Percentiles rank a stretch among this genome's conserved stretches.
phyloP scores from a whole-genome alignment of 2,329 filamentous ascomycete species.

The Didymella lethalis region DNA sequence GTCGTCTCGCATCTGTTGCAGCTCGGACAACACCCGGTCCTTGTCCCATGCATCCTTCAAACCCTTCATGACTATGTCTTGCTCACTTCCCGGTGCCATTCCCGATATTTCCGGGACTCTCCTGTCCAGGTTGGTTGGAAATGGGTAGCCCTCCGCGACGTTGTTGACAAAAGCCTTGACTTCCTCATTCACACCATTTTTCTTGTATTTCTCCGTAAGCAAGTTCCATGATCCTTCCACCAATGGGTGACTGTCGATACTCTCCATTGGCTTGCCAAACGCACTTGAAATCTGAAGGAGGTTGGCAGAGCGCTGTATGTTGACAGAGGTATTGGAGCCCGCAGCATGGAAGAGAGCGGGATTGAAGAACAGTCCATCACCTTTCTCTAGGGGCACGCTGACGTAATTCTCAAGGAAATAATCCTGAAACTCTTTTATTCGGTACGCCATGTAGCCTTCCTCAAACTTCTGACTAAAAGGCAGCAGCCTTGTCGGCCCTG shows the following conservation, averaged over 20 bases:
- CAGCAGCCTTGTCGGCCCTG: constrained; percentile 67
- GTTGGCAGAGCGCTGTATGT: constrained; percentile 65
- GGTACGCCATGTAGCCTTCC: constrained; percentile 66
- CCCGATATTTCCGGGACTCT: constrained; percentile 63
- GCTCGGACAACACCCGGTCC: constrained; percentile 52
- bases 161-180: constrained; percentile 60
- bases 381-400: constrained; percentile 60
- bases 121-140: constrained; percentile 68
- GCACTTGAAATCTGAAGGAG: constrained; percentile 68
- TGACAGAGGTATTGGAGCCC: constrained; percentile 61
- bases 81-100: constrained; percentile 68
- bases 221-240: constrained; percentile 57
- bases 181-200: constrained; percentile 52
- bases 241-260: constrained; percentile 61
- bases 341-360: constrained; percentile 70
- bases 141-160: constrained; percentile 67
- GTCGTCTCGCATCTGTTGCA: constrained; percentile 52
- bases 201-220: constrained; percentile 45
- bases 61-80: constrained; percentile 59
- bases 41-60: constrained; percentile 55
- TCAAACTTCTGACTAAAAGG: constrained; percentile 67
- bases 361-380: constrained; percentile 71
- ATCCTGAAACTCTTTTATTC: constrained; percentile 60
- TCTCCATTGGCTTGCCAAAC: constrained; percentile 71
- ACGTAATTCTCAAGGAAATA: constrained; percentile 64